Evolutionary conservation across 495 filamentous ascomycete genomes (phyloP), one percentile per base, ranked within the genome.

Genomic region (Jackrogersella minutella): DNA sequence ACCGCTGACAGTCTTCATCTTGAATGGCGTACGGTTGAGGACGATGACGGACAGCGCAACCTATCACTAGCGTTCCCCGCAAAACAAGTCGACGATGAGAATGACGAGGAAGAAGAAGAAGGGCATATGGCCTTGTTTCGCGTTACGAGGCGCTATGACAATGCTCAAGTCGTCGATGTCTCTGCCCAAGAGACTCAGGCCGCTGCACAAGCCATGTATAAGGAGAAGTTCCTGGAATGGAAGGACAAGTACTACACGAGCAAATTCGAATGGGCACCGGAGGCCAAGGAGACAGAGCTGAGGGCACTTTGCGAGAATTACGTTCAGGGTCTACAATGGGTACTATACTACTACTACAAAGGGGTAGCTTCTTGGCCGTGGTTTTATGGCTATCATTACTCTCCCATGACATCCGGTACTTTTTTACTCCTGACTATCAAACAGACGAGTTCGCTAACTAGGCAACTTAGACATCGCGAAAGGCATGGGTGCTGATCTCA

Each of bases 311-410:
- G 91, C 0, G 92, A 97, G 78, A 99, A 98, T 79, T 99, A 99
- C 75, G 90, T 99, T 5, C 91, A 98, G 80, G 96, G 96, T 24
- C 78, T 99, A 50, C 96, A 99, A 72, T 99, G 96, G 96, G 96
- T 99, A 31, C 80, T 99, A 34, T 97, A 89, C 78, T 99, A 99
- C 78, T 99, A 99, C 74, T 98, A 99, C 74, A 88, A 90, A 53
- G 95, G 96, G 49, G 93, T 99, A 55, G 96, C 89, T 22, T 97
- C 93, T 49, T 99, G 96, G 96, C 91, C 95, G 21, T 99, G 96
- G 96, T 99, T 91, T 77, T 99, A 97, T 77, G 77, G 80, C 31
- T 99, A 96, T 72, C 96, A 99, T 77, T 99, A 98, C 76, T 89
- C 96, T 3, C 96, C 96, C 7, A 97, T 96, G 91, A 98, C 94